Evolutionary conservation across 1,139 yeast genomes (phyloP).

Genomic region (Diutina neorugosa): DNA sequence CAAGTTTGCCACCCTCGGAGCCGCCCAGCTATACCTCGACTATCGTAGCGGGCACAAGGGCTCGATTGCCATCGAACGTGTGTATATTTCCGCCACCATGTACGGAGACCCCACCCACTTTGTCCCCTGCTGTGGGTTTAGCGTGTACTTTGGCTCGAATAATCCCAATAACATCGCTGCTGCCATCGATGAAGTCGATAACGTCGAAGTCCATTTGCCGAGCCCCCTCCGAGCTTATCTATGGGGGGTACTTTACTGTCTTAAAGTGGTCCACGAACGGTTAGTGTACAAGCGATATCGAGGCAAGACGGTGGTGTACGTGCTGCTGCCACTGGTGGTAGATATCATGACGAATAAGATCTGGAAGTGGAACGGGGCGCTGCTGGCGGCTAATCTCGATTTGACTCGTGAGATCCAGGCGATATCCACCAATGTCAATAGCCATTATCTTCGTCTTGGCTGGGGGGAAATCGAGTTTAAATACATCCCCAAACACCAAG

Average conservation of each 20-base stretch:
- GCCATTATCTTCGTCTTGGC: not conserved
- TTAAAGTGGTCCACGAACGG: constrained; percentile 1
- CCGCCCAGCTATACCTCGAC: constrained; percentile 1
- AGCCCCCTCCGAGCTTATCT: not conserved
- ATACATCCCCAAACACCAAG: not conserved
- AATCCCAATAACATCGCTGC: constrained; percentile 1
- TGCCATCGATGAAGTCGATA: not conserved
- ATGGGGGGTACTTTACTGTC: constrained; percentile 1
- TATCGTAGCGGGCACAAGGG: constrained; percentile 1
- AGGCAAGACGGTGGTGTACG: not conserved
- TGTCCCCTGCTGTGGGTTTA: constrained; percentile 2
- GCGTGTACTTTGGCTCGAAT: not conserved
- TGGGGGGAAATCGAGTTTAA: constrained; percentile 1
- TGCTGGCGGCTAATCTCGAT: not conserved
- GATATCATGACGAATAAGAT: not conserved
- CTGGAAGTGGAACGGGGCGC: not conserved
- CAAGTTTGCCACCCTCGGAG: constrained; percentile 1
- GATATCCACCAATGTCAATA: not conserved
- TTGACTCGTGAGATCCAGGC: not conserved
- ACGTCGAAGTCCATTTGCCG: not conserved
- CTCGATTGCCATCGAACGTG: constrained; percentile 1
- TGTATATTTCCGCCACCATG: not conserved
- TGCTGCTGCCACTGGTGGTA: constrained; percentile 1
- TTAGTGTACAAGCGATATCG: not conserved
- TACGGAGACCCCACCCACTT: constrained; percentile 1